phyloP scores from a whole-genome alignment of 768 basidiomycete species.

The Serendipita vermifera region DNA sequence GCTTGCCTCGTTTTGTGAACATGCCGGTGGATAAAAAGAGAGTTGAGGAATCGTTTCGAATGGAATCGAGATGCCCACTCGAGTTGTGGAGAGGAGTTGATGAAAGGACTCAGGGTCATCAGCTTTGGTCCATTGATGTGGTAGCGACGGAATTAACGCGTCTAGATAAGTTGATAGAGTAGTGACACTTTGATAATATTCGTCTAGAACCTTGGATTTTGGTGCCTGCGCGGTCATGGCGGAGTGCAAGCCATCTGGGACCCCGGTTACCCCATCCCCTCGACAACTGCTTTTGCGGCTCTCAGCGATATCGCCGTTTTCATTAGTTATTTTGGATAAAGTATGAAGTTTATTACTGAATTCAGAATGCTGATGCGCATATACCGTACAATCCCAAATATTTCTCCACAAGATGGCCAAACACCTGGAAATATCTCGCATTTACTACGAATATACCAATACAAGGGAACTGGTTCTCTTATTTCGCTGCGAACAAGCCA shows the following conservation, averaged over 20 bases:
- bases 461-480: too few relatives aligned
- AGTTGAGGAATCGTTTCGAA: not conserved
- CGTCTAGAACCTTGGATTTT: not conserved
- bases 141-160: conserved; percentile 3
- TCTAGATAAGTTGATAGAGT: not conserved
- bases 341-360: too few relatives aligned
- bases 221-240: not conserved
- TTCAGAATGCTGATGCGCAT: too few relatives aligned
- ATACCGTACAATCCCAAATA: too few relatives aligned
- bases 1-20: conserved; percentile 1
- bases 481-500: too few relatives aligned
- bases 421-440: too few relatives aligned
- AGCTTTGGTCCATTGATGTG: not conserved
- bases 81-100: not conserved
- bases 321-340: too few relatives aligned
- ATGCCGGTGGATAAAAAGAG: not conserved
- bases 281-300: too few relatives aligned
- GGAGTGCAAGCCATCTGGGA: conserved; percentile 3
- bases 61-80: not conserved
- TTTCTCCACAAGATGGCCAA: too few relatives aligned
- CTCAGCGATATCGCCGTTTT: too few relatives aligned
- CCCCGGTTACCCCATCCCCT: too few relatives aligned
- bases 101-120: not conserved
- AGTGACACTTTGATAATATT: not conserved
- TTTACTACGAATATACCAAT: too few relatives aligned